phyloP scores from a whole-genome alignment of 2,329 filamentous ascomycete genomes.

The Fusarium napiforme region DNA sequence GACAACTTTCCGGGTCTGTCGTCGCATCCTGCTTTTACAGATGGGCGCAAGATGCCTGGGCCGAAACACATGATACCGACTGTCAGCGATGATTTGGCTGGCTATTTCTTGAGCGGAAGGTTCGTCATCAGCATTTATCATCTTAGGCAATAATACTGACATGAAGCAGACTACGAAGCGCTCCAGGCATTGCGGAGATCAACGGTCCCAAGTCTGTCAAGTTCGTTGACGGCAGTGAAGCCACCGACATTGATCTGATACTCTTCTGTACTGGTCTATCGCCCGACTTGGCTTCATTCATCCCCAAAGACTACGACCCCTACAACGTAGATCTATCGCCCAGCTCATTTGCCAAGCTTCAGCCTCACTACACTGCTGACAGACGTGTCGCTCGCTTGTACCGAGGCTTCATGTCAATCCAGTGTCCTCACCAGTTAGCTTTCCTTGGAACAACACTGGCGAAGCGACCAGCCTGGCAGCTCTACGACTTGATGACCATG shows the following conservation, averaged over 20 bases:
- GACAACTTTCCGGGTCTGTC: background rate
- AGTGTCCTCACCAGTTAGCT: background rate
- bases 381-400: background rate
- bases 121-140: fast-evolving
- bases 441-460: background rate
- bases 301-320: background rate
- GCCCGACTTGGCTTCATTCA: background rate
- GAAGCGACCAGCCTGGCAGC: background rate
- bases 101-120: background rate
- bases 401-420: background rate
- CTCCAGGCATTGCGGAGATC: background rate
- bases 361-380: background rate
- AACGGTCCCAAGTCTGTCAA: background rate
- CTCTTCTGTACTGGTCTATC: background rate
- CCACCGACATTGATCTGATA: background rate
- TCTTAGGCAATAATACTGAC: background rate
- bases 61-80: background rate
- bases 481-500: constrained; percentile 3
- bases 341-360: background rate
- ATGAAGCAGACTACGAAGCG: background rate
- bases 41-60: background rate
- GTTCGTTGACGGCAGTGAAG: background rate
- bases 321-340: background rate
- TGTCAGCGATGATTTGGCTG: background rate
- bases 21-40: background rate